Evolutionary conservation across 2,329 filamentous ascomycete species (phyloP).

Genomic region (Pseudogymnoascus sp.): DNA sequence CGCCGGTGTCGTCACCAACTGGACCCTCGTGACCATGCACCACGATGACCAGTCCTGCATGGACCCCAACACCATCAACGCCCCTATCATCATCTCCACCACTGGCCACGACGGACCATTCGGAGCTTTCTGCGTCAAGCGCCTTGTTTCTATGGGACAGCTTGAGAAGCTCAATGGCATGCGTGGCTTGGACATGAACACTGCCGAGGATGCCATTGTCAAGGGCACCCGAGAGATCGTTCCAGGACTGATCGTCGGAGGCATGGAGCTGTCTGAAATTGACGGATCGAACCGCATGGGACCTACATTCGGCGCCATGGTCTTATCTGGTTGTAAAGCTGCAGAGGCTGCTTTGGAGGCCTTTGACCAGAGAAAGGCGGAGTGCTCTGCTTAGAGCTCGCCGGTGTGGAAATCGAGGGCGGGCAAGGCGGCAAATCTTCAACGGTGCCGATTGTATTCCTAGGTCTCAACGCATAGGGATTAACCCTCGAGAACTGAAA

Average conservation of each 20-base stretch:
- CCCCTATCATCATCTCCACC: constrained; percentile 78
- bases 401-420: background rate
- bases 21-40: constrained; percentile 83
- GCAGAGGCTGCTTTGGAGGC: constrained; percentile 77
- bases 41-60: constrained; percentile 90
- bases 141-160: constrained; percentile 79
- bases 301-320: constrained; percentile 86
- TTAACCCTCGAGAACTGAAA: background rate
- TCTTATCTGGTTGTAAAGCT: constrained; percentile 77
- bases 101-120: constrained; percentile 89
- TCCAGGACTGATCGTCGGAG: constrained; percentile 83
- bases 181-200: constrained; percentile 88
- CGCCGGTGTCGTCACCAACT: constrained; percentile 89
- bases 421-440: background rate
- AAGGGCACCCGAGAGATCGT: constrained; percentile 84
- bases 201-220: constrained; percentile 86
- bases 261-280: constrained; percentile 87
- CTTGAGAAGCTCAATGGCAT: constrained; percentile 82
- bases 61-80: constrained; percentile 96
- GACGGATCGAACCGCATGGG: constrained; percentile 90
- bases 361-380: constrained; percentile 67
- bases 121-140: constrained; percentile 84
- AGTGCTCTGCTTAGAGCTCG: constrained; percentile 32
- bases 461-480: background rate
- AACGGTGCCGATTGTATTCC: background rate